These are phyloP conservation scores for Fusarium lateritium DNA, from an alignment of 2,329 filamentous ascomycete genomes.

Conservation along the genomic window DNA sequence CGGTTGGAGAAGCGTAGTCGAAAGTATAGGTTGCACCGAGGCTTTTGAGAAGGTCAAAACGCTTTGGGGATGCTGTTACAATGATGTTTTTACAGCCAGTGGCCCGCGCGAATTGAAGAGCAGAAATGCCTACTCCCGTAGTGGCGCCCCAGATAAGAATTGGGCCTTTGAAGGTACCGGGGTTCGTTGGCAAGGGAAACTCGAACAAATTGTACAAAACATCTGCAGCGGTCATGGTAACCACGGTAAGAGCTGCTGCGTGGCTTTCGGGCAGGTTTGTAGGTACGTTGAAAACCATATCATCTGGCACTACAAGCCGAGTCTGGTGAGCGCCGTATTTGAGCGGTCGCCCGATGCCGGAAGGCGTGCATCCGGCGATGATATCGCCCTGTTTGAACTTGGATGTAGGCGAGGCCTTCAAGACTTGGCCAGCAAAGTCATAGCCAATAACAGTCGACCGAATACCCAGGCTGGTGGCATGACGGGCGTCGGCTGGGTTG, in stretches of 20 bases:
- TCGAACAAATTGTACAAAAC: neutral
- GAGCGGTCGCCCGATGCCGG: neutral
- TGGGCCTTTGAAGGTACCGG: neutral
- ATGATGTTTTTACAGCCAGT: neutral
- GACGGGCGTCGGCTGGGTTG: conserved; percentile 2
- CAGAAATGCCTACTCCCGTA: neutral
- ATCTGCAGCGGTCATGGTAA: conserved; percentile 16
- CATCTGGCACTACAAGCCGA: neutral
- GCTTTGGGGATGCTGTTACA: neutral
- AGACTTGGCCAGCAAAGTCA: conserved; percentile 12
- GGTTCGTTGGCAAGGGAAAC: conserved; percentile 1
- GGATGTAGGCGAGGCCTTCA: neutral
- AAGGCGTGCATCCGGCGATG: conserved; percentile 1
- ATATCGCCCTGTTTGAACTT: neutral
- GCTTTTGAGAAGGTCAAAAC: neutral
- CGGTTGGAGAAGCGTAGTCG: conserved; percentile 3
- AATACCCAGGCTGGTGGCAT: neutral
- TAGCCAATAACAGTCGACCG: neutral
- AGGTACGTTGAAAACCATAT: conserved; percentile 9
- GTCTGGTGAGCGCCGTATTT: conserved; percentile 10
- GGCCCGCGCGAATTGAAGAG: conserved; percentile 3
- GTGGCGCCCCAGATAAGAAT: conserved; percentile 15
- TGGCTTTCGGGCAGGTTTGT: conserved; percentile 4
- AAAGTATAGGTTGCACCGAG: conserved; percentile 7
- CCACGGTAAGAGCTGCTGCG: conserved; percentile 7